A percentile compares a stretch with the other conserved stretches of the same genome.
These are phyloP conservation scores for Beauveria bassiana DNA, from an alignment of 2,329 filamentous ascomycete genomes.

Conservation along the genomic window DNA sequence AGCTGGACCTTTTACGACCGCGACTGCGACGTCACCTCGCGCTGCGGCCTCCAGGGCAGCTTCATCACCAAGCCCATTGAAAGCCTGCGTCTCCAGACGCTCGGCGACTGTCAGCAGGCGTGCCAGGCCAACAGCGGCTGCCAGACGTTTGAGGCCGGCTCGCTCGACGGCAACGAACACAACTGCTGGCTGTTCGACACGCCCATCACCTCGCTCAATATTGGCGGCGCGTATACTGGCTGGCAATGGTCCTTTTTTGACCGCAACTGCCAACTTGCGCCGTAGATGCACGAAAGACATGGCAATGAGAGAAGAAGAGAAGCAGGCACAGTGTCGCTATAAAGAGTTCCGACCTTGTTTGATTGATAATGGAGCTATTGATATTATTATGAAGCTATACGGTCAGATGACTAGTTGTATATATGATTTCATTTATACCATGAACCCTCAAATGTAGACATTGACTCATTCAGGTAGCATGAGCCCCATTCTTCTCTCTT, in stretches of 20 bases:
- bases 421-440: not conserved
- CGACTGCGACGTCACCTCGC: conserved; percentile 3
- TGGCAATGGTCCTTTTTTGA: conserved; percentile 6
- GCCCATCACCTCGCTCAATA: not conserved
- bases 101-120: conserved; percentile 2
- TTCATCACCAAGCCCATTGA: conserved; percentile 5
- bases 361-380: not conserved
- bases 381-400: not conserved
- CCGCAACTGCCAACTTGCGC: not conserved
- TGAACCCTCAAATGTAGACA: not conserved
- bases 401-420: not conserved
- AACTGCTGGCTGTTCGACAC: conserved; percentile 11
- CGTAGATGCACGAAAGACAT: not conserved
- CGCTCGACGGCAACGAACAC: conserved; percentile 1
- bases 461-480: not conserved
- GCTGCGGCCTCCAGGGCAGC: conserved; percentile 9
- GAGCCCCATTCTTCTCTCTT: too few species aligned
- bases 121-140: not conserved
- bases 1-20: conserved; percentile 10
- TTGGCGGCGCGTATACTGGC: not conserved
- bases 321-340: not conserved
- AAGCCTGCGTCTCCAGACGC: not conserved
- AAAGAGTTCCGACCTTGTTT: not conserved
- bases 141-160: conserved; percentile 8
- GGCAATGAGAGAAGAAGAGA: not conserved